Evolutionary conservation across 1,139 yeast species (phyloP).

Genomic region (Suhomyces panamericanus): DNA sequence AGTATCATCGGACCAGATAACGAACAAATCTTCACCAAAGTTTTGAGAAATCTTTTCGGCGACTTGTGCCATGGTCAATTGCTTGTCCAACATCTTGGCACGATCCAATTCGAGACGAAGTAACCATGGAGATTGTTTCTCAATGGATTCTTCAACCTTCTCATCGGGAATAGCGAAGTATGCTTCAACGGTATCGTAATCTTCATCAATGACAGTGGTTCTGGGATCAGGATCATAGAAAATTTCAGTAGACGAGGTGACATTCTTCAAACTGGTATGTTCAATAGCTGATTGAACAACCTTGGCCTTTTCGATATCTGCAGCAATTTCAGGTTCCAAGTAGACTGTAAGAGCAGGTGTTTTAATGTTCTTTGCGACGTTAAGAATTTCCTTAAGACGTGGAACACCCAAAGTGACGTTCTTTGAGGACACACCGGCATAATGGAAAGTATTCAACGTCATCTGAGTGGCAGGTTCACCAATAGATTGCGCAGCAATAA

Average conservation of each 20-base stretch:
- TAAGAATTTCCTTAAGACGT: conserved; percentile 97
- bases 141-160: conserved; percentile 89
- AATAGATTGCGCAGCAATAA: conserved; percentile 97
- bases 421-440: conserved; percentile 99
- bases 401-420: conserved; percentile 99
- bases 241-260: conserved; percentile 96
- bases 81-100: conserved; percentile 98
- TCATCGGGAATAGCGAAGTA: conserved; percentile 98
- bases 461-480: conserved; percentile 99
- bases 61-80: conserved; percentile 96
- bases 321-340: conserved; percentile 74
- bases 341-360: conserved; percentile 98
- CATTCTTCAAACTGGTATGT: conserved; percentile 91
- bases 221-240: conserved; percentile 98
- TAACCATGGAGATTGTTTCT: conserved; percentile 97
- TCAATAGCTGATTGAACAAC: conserved; percentile 95
- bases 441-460: conserved; percentile 99
- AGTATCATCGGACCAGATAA: conserved; percentile 99
- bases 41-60: conserved; percentile 93
- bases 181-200: conserved; percentile 94
- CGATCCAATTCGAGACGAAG: conserved; percentile 95
- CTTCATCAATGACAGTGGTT: conserved; percentile 92
- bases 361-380: conserved; percentile 96
- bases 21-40: conserved; percentile 92
- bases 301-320: conserved; percentile 91